A percentile compares a stretch with the other conserved stretches of the same genome.
Evolutionary conservation across 306 rosid genomes (phyloP).

Genomic region (Acacia melanoxylon): DNA sequence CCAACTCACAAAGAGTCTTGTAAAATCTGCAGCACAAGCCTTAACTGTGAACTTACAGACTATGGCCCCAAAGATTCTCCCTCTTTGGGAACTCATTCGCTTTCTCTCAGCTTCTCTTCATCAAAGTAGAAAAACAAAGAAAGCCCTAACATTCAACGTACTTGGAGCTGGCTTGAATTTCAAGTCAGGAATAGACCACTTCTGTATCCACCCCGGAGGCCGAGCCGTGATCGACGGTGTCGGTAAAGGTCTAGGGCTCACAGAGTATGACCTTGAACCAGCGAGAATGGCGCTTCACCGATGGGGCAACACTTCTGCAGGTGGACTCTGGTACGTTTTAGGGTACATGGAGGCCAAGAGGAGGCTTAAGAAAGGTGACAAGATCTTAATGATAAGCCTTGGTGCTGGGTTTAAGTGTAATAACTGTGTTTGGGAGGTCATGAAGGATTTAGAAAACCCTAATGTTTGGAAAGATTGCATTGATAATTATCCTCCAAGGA

Average conservation of each 20-base stretch:
- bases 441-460: constrained; percentile 55
- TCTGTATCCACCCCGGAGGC: constrained; percentile 81
- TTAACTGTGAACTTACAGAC: constrained; percentile 56
- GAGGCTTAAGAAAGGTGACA: constrained; percentile 72
- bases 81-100: constrained; percentile 54
- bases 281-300: constrained; percentile 81
- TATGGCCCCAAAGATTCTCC: constrained; percentile 59
- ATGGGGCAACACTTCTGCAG: constrained; percentile 89
- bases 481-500: constrained; percentile 53
- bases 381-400: constrained; percentile 78
- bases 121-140: neutral
- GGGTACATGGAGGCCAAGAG: constrained; percentile 95
- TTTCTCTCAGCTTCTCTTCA: constrained; percentile 25
- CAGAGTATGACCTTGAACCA: constrained; percentile 71
- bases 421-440: constrained; percentile 84
- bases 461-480: constrained; percentile 78
- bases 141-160: constrained; percentile 7
- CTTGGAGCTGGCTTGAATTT: constrained; percentile 50
- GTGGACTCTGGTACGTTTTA: constrained; percentile 84
- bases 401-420: constrained; percentile 95
- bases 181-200: constrained; percentile 68
- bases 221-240: constrained; percentile 78
- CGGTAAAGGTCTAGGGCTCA: constrained; percentile 61
- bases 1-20: constrained; percentile 63
- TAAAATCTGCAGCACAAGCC: constrained; percentile 66